Percentiles rank a stretch among this genome's conserved stretches.
Conservation (phyloP, 352 stramenopile species). For the Thalassiosira exigua region DNA sequence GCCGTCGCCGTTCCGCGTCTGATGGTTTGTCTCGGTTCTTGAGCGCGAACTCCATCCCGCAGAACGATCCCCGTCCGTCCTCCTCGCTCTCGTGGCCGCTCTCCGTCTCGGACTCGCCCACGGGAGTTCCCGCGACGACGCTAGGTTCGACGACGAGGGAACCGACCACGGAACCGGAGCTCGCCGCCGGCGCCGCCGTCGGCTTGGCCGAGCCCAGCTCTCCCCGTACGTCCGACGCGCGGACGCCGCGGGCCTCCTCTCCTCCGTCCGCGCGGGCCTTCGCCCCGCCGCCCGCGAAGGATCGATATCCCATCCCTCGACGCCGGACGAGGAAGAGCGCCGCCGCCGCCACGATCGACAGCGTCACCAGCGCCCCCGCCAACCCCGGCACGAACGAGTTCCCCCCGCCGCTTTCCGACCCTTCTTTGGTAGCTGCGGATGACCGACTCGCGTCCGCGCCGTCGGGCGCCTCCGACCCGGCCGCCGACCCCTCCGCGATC, state of each 20-base stretch:
- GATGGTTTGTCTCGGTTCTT: too few species aligned
- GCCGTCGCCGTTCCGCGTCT: too few species aligned
- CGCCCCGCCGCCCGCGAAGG: too few species aligned
- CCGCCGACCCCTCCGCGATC: background rate
- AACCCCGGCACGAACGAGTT: conserved; percentile 16
- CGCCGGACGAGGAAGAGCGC: conserved; percentile 22
- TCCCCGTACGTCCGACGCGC: conserved; percentile 1
- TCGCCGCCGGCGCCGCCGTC: background rate
- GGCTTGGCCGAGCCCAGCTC: background rate
- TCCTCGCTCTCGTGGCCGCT: conserved; percentile 6
- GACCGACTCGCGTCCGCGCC: background rate
- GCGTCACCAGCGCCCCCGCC: conserved; percentile 18
- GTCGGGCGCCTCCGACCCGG: background rate
- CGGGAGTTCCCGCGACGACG: conserved; percentile 9
- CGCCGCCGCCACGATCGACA: conserved; percentile 10
- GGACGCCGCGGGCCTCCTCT: conserved; percentile 2
- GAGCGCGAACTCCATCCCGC: conserved; percentile 21
- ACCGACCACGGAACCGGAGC: background rate
- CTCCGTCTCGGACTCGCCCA: background rate
- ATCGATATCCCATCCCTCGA: background rate
- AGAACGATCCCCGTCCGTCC: conserved; percentile 18
- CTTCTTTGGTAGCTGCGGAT: background rate
- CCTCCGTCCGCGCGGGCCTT: conserved; percentile 9
- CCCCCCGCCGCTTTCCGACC: background rate
- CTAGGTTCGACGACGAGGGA: conserved; percentile 37